Base-by-base conservation (phyloP, 2,329 filamentous ascomycete species). In the Dactylellina drechsleri region DNA sequence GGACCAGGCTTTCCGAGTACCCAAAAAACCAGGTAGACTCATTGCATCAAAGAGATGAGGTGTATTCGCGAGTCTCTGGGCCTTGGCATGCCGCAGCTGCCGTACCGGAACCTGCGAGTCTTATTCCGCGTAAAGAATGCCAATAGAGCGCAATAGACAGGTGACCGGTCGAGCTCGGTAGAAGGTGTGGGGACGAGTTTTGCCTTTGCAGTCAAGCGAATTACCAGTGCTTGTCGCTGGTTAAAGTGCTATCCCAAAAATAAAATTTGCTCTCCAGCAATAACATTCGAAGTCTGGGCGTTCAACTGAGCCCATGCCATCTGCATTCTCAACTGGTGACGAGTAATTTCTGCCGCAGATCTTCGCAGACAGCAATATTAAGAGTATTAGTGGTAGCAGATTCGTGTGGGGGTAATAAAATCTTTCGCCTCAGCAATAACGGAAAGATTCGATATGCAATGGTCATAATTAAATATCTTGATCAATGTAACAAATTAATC, bases 101-200 rank as follows among this genome's bases (percentile, higher is more conserved):
- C 66, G 57, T 74, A 74, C 62, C 70, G 70, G 70, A 74, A 74
- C 28, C 52, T 50, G 56, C 61, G 57, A 64, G 57, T 64, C 61
- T 52, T 74, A 58, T 62, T 74, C 70, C 68, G 62, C 70, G 70
- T 74, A 60, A 45, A 41, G 12, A 23, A 64, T 45, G 20, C 28
- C 12, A 7, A 58, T 36, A 7, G 31, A 36, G 31, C 31, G 31
- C 23, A 53, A 36, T 26, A 18, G 20, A 61, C 31, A 36, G 31
- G 31, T 36, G 31, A 36, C 31, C 31, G 2, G 2, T 5, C 31
- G 6, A 36, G 31, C 31, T 36, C 10, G 31, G 31, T 36, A 36
- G 31, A 36, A 36, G 31, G 6, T 36, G 31, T 36, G 31, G 31
- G 31, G 10, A 36, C 31, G 31, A 36, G 31, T 8, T n/a, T 45